Conservation (phyloP, 306 rosid species). For the Vigna nakashimae region DNA sequence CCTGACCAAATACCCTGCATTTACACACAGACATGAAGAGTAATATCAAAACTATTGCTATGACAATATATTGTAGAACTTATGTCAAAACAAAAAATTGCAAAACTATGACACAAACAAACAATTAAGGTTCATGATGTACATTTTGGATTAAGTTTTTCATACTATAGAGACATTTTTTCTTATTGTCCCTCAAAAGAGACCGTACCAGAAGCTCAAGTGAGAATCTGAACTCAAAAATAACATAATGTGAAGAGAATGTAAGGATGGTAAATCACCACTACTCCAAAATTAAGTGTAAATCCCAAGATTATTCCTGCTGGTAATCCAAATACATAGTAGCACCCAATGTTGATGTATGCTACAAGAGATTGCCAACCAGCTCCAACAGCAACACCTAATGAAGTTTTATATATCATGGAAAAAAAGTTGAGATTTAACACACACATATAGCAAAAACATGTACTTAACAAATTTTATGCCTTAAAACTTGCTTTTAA, state of each 20-base stretch:
- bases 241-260: background rate
- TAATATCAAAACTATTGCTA: too few relatives aligned
- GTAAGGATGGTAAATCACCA: constrained; percentile 49
- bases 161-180: too few relatives aligned
- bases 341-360: constrained; percentile 81
- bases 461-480: too few relatives aligned
- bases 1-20: constrained; percentile 86
- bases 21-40: background rate
- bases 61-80: too few relatives aligned
- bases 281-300: constrained; percentile 59
- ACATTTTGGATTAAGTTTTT: too few relatives aligned
- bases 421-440: too few relatives aligned
- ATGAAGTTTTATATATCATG: too few relatives aligned
- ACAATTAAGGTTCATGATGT: background rate
- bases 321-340: constrained; percentile 75
- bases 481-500: too few relatives aligned
- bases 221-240: too few relatives aligned
- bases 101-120: background rate
- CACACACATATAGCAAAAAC: too few relatives aligned
- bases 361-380: constrained; percentile 89
- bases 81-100: background rate
- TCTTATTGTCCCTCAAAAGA: too few relatives aligned
- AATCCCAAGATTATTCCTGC: constrained; percentile 80
- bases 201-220: too few relatives aligned
- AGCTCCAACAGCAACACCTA: constrained; percentile 93